These are phyloP conservation scores for Lasiosphaeria miniovina DNA, from an alignment of 495 filamentous ascomycete species.

Conservation along the genomic window DNA sequence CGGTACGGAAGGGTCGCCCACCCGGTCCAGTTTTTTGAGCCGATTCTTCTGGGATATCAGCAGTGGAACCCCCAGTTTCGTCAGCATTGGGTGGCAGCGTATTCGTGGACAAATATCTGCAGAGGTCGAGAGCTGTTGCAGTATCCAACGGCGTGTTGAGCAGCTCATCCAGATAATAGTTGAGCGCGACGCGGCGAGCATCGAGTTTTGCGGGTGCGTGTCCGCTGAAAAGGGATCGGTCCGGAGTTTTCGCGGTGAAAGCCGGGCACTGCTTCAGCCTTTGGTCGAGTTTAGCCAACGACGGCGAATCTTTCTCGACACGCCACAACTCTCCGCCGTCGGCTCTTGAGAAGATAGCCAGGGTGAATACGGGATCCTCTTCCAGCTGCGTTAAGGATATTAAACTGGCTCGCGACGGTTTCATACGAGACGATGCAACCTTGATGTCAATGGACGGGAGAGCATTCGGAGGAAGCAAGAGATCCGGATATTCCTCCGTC, in stretches of 20 bases:
- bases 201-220: constrained; percentile 95
- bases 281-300: constrained; percentile 78
- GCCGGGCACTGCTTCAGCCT: constrained; percentile 66
- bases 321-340: constrained; percentile 84
- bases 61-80: constrained; percentile 52
- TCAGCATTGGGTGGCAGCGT: constrained; percentile 74
- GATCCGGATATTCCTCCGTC: constrained; percentile 77
- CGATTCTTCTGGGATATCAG: constrained; percentile 37
- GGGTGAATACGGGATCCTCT: constrained; percentile 90
- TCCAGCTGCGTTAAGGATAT: constrained; percentile 67
- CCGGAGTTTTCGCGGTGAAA: constrained; percentile 72
- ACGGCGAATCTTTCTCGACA: constrained; percentile 83
- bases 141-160: constrained; percentile 80
- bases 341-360: constrained; percentile 77
- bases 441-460: constrained; percentile 78
- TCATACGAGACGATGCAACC: constrained; percentile 86
- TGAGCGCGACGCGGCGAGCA: constrained; percentile 74
- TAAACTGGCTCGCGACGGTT: constrained; percentile 81
- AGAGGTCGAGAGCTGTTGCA: constrained; percentile 73
- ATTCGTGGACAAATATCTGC: constrained; percentile 83
- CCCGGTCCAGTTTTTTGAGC: constrained; percentile 51
- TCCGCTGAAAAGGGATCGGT: constrained; percentile 80
- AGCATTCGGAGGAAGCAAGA: constrained; percentile 86
- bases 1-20: constrained; percentile 72
- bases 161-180: constrained; percentile 79